Conservation (phyloP, 2,329 filamentous ascomycete genomes). For the Colletotrichum sp. region DNA sequence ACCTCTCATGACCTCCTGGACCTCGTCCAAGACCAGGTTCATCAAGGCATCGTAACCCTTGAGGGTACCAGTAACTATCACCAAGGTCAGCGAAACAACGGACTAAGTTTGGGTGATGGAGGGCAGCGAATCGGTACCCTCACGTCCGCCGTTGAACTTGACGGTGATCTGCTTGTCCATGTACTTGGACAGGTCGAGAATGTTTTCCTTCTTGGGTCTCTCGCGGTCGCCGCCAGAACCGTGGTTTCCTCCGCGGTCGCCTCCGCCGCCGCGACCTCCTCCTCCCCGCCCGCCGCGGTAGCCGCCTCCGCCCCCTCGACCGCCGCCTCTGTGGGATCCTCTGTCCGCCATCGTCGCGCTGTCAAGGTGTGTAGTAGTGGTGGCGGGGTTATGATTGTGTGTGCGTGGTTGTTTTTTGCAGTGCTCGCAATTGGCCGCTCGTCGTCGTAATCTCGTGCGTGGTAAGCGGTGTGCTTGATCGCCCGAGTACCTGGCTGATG, state of each 20-base stretch:
- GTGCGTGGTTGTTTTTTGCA: neutral
- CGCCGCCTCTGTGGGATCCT: conserved; percentile 51
- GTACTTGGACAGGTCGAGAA: conserved; percentile 92
- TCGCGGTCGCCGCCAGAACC: conserved; percentile 54
- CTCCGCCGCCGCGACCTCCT: conserved; percentile 40
- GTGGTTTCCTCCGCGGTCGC: conserved; percentile 32
- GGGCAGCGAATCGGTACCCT: conserved; percentile 54
- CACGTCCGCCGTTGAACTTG: conserved; percentile 94
- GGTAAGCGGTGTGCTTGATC: neutral
- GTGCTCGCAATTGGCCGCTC: neutral
- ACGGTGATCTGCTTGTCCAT: conserved; percentile 96
- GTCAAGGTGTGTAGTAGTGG: neutral
- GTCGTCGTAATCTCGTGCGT: neutral
- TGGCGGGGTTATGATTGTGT: neutral
- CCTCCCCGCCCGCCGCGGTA: conserved; percentile 53
- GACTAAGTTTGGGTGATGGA: neutral
- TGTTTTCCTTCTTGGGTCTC: conserved; percentile 97
- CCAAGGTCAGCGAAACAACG: neutral
- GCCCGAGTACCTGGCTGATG: neutral
- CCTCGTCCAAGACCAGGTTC: conserved; percentile 96
- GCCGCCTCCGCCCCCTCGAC: conserved; percentile 48
- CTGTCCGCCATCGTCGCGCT: conserved; percentile 54
- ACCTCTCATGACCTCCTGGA: conserved; percentile 90
- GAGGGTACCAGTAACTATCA: conserved; percentile 79
- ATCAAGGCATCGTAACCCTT: conserved; percentile 98